Evolutionary conservation across 1,284 basidiomycete genomes (phyloP), one percentile per base, ranked within the genome.

Genomic region (Apiotrichum mycotoxinovorans): DNA sequence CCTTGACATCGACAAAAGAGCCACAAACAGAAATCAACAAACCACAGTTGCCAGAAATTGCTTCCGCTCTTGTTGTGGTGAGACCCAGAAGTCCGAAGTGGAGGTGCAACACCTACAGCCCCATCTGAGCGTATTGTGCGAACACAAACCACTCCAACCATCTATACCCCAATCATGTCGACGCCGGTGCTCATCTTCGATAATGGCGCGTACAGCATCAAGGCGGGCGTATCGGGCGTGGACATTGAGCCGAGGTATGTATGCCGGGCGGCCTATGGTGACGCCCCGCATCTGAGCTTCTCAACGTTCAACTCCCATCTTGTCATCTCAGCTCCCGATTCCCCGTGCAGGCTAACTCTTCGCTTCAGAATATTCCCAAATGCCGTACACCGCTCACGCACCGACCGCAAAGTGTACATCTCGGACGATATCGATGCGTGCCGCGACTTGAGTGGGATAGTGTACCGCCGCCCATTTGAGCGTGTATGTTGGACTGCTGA

Each of bases 401-500:
- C 83, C 25, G 89, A 92, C 76, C 87, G 85, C 66, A 78, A 79
- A 56, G 85, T 85, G 9, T 93, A 89, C 75, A 83, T 91, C 62
- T 88, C 88, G 1, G 87, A 91, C 67, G 89, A 94, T 71, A 79
- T 92, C 56, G 83, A 84, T 18, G 76, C 77, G 18, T 92, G 90
- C 71, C 80, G 77, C 38, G 89, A 94, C 71, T 85, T 85, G 63
- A 85, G 89, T 8, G 85, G 87, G 2, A 79, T 94, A 55, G 84
- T 86, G 56, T 93, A 87, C 72, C 83, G 89, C 10, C 76, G 91
- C 30, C 88, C 92, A 1, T 88, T 93, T 63, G 91, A 95, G 76
- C 85, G 88, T 82, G 91, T 89, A 66, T 60, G 83, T 64, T 37
- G 9, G 0, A 27, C 4, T 23, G 20, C 10, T 2, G 18, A 3